Base-by-base conservation (phyloP, 805 yeast genomes). In the Myxozyma kluyveri region DNA sequence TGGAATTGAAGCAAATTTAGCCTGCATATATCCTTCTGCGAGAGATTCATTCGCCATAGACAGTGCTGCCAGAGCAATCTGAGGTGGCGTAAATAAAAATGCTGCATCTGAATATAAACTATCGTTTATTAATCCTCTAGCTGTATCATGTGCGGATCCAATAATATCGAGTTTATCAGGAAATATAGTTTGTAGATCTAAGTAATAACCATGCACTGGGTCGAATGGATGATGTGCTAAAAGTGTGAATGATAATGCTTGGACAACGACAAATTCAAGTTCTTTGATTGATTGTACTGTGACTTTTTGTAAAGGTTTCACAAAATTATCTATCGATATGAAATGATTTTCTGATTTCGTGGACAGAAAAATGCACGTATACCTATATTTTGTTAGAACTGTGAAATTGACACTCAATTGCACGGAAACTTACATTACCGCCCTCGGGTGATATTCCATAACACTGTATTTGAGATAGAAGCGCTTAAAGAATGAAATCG, bases 321-420 rank as follows among this genome's bases (percentile, higher is more conserved):
- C 82, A 65, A 91, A 90, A 9, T 86, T 78, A 39, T 85, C 84
- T 54, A 91, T 86, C 24, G 96, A 80, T 27, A 93, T 84, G 69
- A 90, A 91, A 67, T 81, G 84, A 69, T 93, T 91, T 64, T 93
- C 99, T 17, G 90, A 80, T 69, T 93, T 93, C 39, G 96, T 90
- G 4, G 97, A 96, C 31, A 93, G 72, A 66, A 89, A 93, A 10
- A 93, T 77, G 57, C 96, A 84, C 1, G 95, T 84, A 48, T 81
- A 72, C n/a, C 62, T 58, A 27, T 18, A 4, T 31, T 38, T 29
- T 27, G 50, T 19, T 39, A 31, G 24, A 6, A 21, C 9, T 31
- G n/a, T 2, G 22, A 3, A 23, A 7, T 42, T 12, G 14, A 41
- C 21, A 2, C 17, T 22, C n/a, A n/a, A 52, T 23, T 21, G 4